Evolutionary conservation across 2,329 filamentous ascomycete species (phyloP).

Genomic region (Ceratocystis alfenasii): DNA sequence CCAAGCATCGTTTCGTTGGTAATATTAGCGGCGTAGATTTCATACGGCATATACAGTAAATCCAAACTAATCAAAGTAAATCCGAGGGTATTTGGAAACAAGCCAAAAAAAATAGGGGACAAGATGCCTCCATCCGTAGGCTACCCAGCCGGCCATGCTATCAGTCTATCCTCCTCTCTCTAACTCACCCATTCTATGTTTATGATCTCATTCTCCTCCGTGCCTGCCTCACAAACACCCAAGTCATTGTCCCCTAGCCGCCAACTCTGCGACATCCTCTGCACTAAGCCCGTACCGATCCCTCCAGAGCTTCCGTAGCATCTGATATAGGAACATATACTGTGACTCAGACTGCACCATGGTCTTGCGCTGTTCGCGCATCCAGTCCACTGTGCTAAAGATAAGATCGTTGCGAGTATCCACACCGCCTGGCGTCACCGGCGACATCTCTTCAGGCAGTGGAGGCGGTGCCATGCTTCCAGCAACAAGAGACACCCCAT

Average conservation of each 20-base stretch:
- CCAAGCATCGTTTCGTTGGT: background rate
- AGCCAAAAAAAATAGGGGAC: background rate
- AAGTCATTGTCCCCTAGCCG: background rate
- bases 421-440: slow-evolving; percentile 29
- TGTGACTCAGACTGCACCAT: slow-evolving; percentile 92
- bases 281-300: slow-evolving; percentile 42
- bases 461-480: slow-evolving; percentile 9
- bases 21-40: background rate
- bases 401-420: slow-evolving; percentile 43
- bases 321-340: slow-evolving; percentile 79
- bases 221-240: slow-evolving; percentile 7
- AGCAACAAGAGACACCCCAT: slow-evolving; percentile 27
- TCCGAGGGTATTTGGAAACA: background rate
- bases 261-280: slow-evolving; percentile 14
- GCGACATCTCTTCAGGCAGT: slow-evolving; percentile 25
- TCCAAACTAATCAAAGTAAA: background rate
- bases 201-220: background rate
- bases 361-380: slow-evolving; percentile 78
- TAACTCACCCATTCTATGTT: background rate
- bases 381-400: slow-evolving; percentile 62
- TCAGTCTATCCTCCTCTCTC: background rate
- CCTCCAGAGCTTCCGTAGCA: slow-evolving; percentile 62
- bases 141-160: background rate
- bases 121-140: background rate
- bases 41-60: background rate